These are phyloP conservation scores for Zygosaccharomyces pseudobailii DNA, from an alignment of 1,139 yeast genomes.

Conservation along the genomic window DNA sequence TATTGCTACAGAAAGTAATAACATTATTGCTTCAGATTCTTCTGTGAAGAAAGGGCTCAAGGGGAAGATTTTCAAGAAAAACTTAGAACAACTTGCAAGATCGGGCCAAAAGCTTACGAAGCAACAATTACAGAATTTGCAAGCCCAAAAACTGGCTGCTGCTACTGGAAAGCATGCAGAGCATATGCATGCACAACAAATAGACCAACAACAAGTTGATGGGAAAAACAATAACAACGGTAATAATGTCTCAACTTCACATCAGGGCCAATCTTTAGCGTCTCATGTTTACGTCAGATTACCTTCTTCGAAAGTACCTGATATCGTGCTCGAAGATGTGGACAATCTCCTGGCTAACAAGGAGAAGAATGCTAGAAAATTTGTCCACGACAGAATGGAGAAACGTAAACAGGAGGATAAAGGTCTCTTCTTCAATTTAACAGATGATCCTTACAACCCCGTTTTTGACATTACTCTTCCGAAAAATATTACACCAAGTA, in stretches of 20 bases:
- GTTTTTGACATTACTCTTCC: slow-evolving; percentile 65
- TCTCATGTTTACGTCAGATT: slow-evolving; percentile 78
- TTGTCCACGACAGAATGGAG: slow-evolving; percentile 76
- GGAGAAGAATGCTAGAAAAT: slow-evolving; percentile 70
- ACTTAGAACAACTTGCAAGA: slow-evolving; percentile 20
- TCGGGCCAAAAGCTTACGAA: slow-evolving; percentile 23
- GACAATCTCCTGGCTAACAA: slow-evolving; percentile 71
- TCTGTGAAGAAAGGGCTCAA: slow-evolving; percentile 15
- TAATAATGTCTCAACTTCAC: slow-evolving; percentile 17
- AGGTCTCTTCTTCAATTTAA: slow-evolving; percentile 68
- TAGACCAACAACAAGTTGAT: slow-evolving; percentile 9
- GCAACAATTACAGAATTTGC: slow-evolving; percentile 21
- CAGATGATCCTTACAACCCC: slow-evolving; percentile 92
- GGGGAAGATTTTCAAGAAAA: slow-evolving; percentile 20
- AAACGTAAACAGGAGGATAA: slow-evolving; percentile 69
- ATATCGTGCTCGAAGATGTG: slow-evolving; percentile 81
- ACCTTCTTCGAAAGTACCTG: slow-evolving; percentile 90
- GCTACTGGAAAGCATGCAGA: slow-evolving; percentile 3
- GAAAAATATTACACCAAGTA: slow-evolving; percentile 49
- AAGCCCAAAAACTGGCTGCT: slow-evolving; percentile 12
- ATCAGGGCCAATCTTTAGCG: slow-evolving; percentile 24
- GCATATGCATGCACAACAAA: slow-evolving; percentile 5
- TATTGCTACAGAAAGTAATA: slow-evolving; percentile 12
- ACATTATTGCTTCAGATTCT: slow-evolving; percentile 14
- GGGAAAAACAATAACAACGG: slow-evolving; percentile 12